Base-by-base conservation (phyloP, 108 stramenopile genomes). In the Nitzschia sp. region DNA sequence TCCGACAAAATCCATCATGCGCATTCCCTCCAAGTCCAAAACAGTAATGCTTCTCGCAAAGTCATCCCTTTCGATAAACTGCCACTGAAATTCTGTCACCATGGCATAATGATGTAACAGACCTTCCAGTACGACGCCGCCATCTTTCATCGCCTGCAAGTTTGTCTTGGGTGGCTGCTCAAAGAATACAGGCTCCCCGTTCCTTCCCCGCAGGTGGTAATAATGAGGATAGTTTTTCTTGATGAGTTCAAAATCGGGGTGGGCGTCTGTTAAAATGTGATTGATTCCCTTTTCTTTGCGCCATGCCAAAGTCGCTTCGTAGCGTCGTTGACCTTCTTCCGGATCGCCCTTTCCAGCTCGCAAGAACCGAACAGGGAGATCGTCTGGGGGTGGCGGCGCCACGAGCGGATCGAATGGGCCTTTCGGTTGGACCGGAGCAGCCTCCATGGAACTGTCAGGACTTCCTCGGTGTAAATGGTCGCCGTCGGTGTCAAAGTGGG, bases 71-170 rank as follows among this genome's bases (percentile, higher is more conserved):
- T 86, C 85, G 11, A 93, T 32, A 32, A 68, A 72, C 36, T 85
- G 87, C 91, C 91, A 93, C 59, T 79, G 78, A 64, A 82, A 87
- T 69, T 93, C 91, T 1, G 81, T 83, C 5, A 86, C 71, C 76
- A 88, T 84, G 71, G 82, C 79, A 63, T 89, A 93, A 59, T 93
- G 88, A 13, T 76, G 81, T 6, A 93, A 59, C 36, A 93, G 47
- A 18, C 72, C 46, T 2, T 84, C 69, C 21, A 90, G 29, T 13
- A 34, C 51, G 8, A 93, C 58, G 1, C 87, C 87, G 11, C 80
- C 82, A 13, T 51, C 34, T 56, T 56, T 46, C 35, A 93, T 31
- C 9, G 84, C 88, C 57, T 74, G 61, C 24, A 93, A 46, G 59
- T 93, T 75, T 1, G 87, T 85, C 31, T 85, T 81, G 49, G 87